Base-by-base conservation (phyloP, 495 filamentous ascomycete genomes). In the Neurospora discreta region DNA sequence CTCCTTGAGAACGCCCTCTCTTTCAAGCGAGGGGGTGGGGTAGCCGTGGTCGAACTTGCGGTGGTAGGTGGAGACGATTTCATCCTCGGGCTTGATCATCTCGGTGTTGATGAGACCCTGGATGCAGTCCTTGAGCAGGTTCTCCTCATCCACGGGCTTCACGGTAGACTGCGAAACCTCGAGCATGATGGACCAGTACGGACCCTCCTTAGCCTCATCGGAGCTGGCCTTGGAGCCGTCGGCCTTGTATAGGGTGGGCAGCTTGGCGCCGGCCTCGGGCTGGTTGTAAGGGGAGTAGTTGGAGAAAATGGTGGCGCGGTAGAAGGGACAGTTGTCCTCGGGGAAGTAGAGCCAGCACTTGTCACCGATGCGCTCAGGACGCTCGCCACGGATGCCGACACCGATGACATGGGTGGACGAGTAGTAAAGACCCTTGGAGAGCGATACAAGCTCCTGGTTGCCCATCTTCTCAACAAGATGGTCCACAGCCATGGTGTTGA, bases 261-360 rank as follows among this genome's bases (percentile, higher is more conserved):
- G 91, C 86, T 96, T 95, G 78, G 87, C 90, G 71, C 89, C 89
- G 60, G 87, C 85, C 70, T 90, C 84, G 23, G 95, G 95, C 84
- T 98, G 95, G 86, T 99, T 99, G 89, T 97, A 88, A 72, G 95
- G 95, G 20, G 96, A 98, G 88, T 99, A 99, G 90, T 99, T 99
- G 84, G 95, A 98, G 90, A 99, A 99, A 85, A 99, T 98, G 74
- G 95, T 99, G 78, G 95, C 95, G 77, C 95, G 93, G 87, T 99
- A 99, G 90, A 99, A 99, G 80, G 93, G 94, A 87, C 94, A 97
- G 89, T 99, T 89, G 82, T 97, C 90, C 81, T 99, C 96, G 74
- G 95, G 95, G 90, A 98, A 99, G 89, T 99, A 99, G 71, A 99
- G 89, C 92, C 95, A 99, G 90, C 95, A 99, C 87, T 99, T 99